Conservation (phyloP, 148 eudicot species). For the Chenopodium berlandieri region DNA sequence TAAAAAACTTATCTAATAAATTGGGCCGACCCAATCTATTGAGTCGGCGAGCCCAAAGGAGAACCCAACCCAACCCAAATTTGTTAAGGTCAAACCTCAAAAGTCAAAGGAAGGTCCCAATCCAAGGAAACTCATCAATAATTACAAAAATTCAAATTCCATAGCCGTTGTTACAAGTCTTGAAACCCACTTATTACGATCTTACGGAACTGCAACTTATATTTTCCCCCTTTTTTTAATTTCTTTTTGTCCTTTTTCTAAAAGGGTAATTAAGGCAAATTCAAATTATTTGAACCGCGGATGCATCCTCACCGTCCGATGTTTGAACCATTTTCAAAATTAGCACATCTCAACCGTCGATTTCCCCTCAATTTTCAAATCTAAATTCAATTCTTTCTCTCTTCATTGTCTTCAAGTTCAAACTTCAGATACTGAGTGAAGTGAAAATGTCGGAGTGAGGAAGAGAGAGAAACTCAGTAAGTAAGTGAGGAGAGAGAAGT, state of each 20-base stretch:
- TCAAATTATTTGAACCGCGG: conserved; percentile 1
- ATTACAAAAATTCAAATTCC: background rate
- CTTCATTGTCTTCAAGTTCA: background rate
- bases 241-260: background rate
- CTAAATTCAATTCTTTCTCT: background rate
- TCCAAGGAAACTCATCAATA: background rate
- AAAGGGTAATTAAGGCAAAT: background rate
- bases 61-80: background rate
- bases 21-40: no score
- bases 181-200: background rate
- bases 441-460: background rate
- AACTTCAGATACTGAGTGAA: background rate
- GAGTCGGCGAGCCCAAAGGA: no score
- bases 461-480: background rate
- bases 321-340: background rate
- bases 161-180: background rate
- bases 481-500: background rate
- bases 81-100: background rate
- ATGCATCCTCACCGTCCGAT: background rate
- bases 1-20: no score
- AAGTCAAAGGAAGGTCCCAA: background rate
- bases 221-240: background rate
- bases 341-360: background rate
- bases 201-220: background rate
- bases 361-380: background rate